Conservation (phyloP, 805 yeast species). For the Monosporozyma aquatica region DNA sequence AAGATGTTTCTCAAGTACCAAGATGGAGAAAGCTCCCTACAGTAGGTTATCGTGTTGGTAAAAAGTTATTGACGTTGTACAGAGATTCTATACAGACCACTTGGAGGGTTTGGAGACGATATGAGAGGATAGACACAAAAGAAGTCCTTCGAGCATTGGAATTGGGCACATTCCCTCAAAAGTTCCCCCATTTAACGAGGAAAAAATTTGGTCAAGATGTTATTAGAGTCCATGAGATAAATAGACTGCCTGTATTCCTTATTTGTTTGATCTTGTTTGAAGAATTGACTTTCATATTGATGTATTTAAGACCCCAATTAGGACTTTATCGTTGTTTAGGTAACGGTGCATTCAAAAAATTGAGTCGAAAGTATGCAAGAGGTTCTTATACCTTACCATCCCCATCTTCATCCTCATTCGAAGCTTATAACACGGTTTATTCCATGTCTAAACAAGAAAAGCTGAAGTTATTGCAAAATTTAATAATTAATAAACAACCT, state of each 20-base stretch:
- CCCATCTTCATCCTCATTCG: too few species aligned
- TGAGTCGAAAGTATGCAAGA: constrained; percentile 10
- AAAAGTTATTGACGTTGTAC: constrained; percentile 43
- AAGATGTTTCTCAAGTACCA: constrained; percentile 22
- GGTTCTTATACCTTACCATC: too few species aligned
- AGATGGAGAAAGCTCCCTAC: constrained; percentile 20
- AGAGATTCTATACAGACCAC: constrained; percentile 48
- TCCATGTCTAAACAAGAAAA: constrained; percentile 35
- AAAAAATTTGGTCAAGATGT: constrained; percentile 35
- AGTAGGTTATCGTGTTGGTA: constrained; percentile 39
- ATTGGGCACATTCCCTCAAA: background rate
- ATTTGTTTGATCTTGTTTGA: constrained; percentile 40
- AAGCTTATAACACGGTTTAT: constrained; percentile 37
- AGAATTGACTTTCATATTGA: constrained; percentile 46
- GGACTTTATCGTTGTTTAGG: constrained; percentile 52
- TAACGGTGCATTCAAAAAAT: constrained; percentile 32
- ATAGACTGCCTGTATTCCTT: constrained; percentile 46
- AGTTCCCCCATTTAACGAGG: constrained; percentile 30
- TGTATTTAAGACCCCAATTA: constrained; percentile 45
- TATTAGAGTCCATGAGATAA: constrained; percentile 37
- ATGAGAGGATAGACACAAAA: constrained; percentile 26
- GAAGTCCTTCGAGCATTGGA: constrained; percentile 1
- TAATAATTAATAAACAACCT: constrained; percentile 36
- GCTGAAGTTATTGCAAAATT: constrained; percentile 25
- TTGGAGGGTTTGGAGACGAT: constrained; percentile 6